Evolutionary conservation across 805 yeast genomes (phyloP), one percentile per base, ranked within the genome.

Genomic region (Brettanomyces sp.): DNA sequence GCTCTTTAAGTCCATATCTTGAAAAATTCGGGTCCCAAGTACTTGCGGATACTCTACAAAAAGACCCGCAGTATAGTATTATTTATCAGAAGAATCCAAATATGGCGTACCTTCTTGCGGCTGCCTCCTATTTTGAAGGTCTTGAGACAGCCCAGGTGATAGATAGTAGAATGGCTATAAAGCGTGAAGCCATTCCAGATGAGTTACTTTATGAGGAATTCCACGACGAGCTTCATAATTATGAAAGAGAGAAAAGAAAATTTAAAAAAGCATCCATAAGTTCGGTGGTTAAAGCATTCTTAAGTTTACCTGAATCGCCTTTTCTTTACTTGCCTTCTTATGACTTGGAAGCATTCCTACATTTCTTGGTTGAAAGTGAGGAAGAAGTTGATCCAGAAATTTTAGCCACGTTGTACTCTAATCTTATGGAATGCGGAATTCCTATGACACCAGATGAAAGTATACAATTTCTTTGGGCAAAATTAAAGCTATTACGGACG

Each of bases 11-110:
- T 18, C 41, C 46, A 18, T 41, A 50, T 14, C 14, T 59, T 8
- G 9, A 36, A 8, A 45, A 44, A 14, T 60, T 57, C 47, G 64
- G 62, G 9, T 55, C 51, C 32, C 34, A 48, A 30, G 37, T 49
- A 13, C 42, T 57, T 39, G 46, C 46, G 23, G 55, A 51, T 12
- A 30, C 48, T 2, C 40, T 57, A 4, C 42, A 45, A 25, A 51
- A 54, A 36, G 53, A 53, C 33, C 50, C 43, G 23, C 32, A 43
- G 5, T 41, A 54, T 38, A 45, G 45, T 14, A 43, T 39, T 36
- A 39, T 54, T 4, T 46, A 47, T 28, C 44, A 47, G 7, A 51
- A 49, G 23, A 52, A 47, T 13, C 50, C 49, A 12, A 42, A 43
- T 8, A 36, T 45, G 11, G 56, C 59, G 3, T 57, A 56, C 42